Evolutionary conservation across 2,329 filamentous ascomycete species (phyloP).

Genomic region (Aspergillus hiratsukae): DNA sequence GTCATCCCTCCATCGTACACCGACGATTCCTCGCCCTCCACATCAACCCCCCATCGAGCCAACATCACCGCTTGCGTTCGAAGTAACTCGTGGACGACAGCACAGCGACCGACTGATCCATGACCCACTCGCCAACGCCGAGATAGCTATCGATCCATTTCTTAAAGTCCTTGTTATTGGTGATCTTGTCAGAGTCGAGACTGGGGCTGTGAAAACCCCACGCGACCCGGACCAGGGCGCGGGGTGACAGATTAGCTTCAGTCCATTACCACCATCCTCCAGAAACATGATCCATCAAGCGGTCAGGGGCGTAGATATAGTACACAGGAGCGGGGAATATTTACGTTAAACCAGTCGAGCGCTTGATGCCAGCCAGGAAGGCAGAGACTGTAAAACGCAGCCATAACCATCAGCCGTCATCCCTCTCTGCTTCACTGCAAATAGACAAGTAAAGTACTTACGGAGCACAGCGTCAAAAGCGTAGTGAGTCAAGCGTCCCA

Average conservation of each 20-base stretch:
- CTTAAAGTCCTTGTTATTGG: constrained; percentile 76
- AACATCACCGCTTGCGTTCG: constrained; percentile 71
- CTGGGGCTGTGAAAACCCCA: constrained; percentile 52
- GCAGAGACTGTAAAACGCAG: constrained; percentile 66
- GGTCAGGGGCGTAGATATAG: too few species aligned
- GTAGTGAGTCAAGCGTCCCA: constrained; percentile 90
- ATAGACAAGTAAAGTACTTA: constrained; percentile 45
- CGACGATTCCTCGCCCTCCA: background rate
- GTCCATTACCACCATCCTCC: background rate
- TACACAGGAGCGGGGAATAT: constrained; percentile 39
- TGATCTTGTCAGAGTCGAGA: constrained; percentile 79
- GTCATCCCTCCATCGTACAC: background rate
- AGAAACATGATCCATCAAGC: background rate
- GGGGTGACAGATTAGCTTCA: constrained; percentile 26
- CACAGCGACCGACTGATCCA: constrained; percentile 94
- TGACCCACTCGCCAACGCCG: constrained; percentile 92
- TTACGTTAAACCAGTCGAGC: constrained; percentile 96
- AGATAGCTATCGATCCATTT: constrained; percentile 93
- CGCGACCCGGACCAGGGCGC: constrained; percentile 23
- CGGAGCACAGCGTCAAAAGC: constrained; percentile 91
- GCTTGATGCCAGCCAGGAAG: constrained; percentile 93
- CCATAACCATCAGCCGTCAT: constrained; percentile 6
- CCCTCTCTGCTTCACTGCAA: background rate
- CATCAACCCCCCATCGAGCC: background rate
- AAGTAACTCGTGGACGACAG: constrained; percentile 87